Base-by-base conservation (phyloP, 768 basidiomycete genomes). In the Brasilioporus rufonigricans region DNA sequence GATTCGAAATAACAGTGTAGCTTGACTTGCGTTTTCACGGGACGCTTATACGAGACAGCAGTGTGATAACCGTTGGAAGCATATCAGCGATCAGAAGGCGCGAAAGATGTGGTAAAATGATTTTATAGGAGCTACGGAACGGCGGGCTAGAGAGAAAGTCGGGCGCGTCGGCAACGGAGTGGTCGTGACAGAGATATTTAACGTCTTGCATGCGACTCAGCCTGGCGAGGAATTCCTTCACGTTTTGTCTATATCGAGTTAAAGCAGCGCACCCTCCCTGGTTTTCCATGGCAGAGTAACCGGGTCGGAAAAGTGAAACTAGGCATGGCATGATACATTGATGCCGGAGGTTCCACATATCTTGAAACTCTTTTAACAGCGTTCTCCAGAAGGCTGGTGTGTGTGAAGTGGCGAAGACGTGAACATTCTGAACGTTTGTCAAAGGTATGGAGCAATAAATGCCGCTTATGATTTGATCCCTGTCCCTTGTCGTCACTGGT, bases 201-300 rank as follows among this genome's bases (percentile, higher is more conserved):
- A 78, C 62, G 35, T 54, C 23, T 3, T 71, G 72, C 72, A 74
- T 74, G 33, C 63, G 54, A 21, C 61, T 48, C 5, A 79, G 67
- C 12, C 62, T 64, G 19, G 65, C 53, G 8, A 74, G 48, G 16
- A 80, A 57, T 33, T 73, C 67, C 8, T 49, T 44, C n/a, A 64
- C 61, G 13, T 64, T 57, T 1, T 72, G 72, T 12, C 4, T 4
- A 29, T 5, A 29, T 9, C 27, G 27, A 29, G n/a, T n/a, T n/a
- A n/a, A n/a, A n/a, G n/a, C n/a, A n/a, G n/a, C n/a, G n/a, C n/a
- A n/a, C n/a, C n/a, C n/a, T n/a, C n/a, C n/a, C n/a, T n/a, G n/a
- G n/a, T n/a, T n/a, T n/a, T n/a, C n/a, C n/a, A n/a, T n/a, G n/a
- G n/a, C n/a, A n/a, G n/a, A n/a, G n/a, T n/a, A n/a, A n/a, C n/a